Evolutionary conservation across 2,329 filamentous ascomycete species (phyloP), one percentile per base, ranked within the genome.

Genomic region (Colletotrichum lentis): DNA sequence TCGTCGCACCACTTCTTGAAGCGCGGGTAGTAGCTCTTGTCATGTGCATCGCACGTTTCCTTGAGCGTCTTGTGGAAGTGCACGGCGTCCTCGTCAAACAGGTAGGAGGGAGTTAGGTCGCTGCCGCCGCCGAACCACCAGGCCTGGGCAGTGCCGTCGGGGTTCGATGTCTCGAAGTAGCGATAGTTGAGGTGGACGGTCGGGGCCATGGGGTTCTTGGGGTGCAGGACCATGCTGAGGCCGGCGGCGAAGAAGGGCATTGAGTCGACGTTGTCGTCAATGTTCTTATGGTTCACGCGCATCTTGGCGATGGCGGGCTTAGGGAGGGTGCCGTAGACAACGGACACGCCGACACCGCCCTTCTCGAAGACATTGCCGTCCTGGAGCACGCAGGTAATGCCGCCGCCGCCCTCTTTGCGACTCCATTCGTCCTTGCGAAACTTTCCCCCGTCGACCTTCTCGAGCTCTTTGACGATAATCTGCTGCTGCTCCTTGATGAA

Each of bases 1-100:
- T 96, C 89, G 78, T 99, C 96, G 78, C 96, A 99, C 96, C 96
- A 99, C 77, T 91, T 90, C 84, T 99, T 99, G 86, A 98, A 99
- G 61, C 90, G 89, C 14, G 93, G 90, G 79, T 96, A 99, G 84
- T 97, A 99, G 44, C 85, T 86, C 78, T 92, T 92, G 82, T 97
- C 92, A 79, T 99, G 96, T 73, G 91, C 90, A 80, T 99, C 96
- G 81, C 96, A 99, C 20, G 91, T 91, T 53, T 93, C 89, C 81
- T 97, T 98, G 75, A 99, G 90, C 2, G 91, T 93, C 78, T 89
- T 89, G 84, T 99, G 96, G 86, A 99, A 99, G 80, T 97, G 95
- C 66, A 96, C 92, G 44, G 93, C 95, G 78, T 99, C 96, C 78
- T 99, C 96, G 73, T 97, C 95, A 80, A 97, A 98, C 39, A 99